Conservation (phyloP, 768 basidiomycete species). For the Cubamyces lactineus region DNA sequence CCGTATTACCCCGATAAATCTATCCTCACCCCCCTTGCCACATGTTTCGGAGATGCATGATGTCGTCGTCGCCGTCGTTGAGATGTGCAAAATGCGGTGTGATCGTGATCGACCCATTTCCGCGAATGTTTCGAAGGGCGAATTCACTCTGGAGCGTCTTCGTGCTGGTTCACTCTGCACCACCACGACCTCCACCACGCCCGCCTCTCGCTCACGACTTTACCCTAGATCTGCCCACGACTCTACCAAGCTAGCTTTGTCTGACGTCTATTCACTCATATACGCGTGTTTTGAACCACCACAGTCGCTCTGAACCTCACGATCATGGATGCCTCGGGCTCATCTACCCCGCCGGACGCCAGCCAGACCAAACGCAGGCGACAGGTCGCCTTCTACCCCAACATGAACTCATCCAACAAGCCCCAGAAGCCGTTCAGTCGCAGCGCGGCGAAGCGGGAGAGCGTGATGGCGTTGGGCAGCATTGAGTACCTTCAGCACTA, state of each 20-base stretch:
- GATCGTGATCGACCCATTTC: too few relatives aligned
- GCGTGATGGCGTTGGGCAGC: conserved; percentile 92
- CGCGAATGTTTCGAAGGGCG: conserved; percentile 1
- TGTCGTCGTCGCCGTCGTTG: neutral
- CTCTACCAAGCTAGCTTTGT: neutral
- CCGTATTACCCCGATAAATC: conserved; percentile 17
- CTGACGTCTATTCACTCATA: neutral
- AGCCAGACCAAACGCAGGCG: conserved; percentile 52
- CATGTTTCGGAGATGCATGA: neutral
- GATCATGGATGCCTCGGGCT: conserved; percentile 20
- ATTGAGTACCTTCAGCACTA: conserved; percentile 96
- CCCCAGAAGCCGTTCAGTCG: conserved; percentile 84
- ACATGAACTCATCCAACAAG: conserved; percentile 70
- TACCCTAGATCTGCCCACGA: neutral
- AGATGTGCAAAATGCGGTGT: conserved; percentile 11
- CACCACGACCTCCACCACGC: conserved; percentile 18
- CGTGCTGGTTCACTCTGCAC: conserved; percentile 18
- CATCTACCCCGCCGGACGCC: conserved; percentile 9
- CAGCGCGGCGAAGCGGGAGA: conserved; percentile 91
- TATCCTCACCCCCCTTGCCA: conserved; percentile 18
- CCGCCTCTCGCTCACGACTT: conserved; percentile 13
- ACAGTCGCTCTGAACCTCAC: conserved; percentile 7
- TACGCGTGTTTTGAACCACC: neutral
- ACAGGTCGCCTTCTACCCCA: conserved; percentile 78
- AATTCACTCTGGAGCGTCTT: neutral